Evolutionary conservation across 768 basidiomycete genomes (phyloP).

Genomic region (Termitomyces sp.): DNA sequence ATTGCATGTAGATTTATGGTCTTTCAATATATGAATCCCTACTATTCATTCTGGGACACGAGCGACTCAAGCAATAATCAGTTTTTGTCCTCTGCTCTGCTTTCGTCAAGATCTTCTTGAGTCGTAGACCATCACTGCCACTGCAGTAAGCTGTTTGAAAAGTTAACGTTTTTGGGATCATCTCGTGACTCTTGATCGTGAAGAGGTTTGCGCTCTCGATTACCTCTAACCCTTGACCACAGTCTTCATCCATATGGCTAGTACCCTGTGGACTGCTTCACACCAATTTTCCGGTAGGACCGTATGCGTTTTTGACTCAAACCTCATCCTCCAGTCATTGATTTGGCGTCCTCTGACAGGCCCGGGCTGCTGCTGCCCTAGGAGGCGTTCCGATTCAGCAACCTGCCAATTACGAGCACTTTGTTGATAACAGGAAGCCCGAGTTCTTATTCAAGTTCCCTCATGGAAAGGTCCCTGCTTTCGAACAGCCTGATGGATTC

Average conservation of each 20-base stretch:
- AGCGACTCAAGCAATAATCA: neutral
- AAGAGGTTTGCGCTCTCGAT: neutral
- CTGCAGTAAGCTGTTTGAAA: neutral
- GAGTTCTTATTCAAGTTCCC: slow-evolving; percentile 74
- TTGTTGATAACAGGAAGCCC: slow-evolving; percentile 62
- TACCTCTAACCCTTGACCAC: neutral
- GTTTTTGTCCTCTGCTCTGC: neutral
- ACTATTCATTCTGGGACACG: neutral
- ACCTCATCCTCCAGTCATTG: neutral
- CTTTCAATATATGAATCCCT: neutral
- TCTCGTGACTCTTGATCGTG: neutral
- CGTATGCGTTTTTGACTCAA: slow-evolving; percentile 33
- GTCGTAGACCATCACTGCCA: neutral
- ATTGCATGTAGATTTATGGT: neutral
- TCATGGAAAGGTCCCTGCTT: slow-evolving; percentile 79
- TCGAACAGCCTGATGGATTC: slow-evolving; percentile 74
- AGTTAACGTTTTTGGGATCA: neutral
- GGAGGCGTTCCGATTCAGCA: slow-evolving; percentile 52
- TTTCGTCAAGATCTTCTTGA: neutral
- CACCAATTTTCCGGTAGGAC: slow-evolving; percentile 36
- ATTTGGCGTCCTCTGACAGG: slow-evolving; percentile 20
- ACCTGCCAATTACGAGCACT: slow-evolving; percentile 51
- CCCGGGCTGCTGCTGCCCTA: slow-evolving; percentile 52
- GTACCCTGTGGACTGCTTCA: slow-evolving; percentile 53
- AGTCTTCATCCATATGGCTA: slow-evolving; percentile 27